phyloP scores from a whole-genome alignment of 768 basidiomycete species.

The Sarcodon sp. region DNA sequence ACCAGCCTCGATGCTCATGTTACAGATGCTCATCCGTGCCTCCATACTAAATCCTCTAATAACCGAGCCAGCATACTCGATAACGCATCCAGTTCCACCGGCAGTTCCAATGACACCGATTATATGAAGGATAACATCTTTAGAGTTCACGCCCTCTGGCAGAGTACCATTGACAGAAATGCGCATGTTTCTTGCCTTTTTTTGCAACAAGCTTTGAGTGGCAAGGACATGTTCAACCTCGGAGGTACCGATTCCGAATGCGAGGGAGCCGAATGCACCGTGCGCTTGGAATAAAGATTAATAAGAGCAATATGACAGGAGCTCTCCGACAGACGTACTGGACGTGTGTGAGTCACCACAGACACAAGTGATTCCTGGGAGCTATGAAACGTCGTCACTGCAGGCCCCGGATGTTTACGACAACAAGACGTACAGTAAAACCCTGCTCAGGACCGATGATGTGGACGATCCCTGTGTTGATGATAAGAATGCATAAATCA shows the following conservation, averaged over 20 bases:
- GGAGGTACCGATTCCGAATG: conserved; percentile 56
- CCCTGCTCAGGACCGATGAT: conserved; percentile 59
- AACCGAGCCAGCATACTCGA: conserved; percentile 48
- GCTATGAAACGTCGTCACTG: conserved; percentile 10
- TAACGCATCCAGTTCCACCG: conserved; percentile 50
- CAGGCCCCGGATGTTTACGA: background rate
- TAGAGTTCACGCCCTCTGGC: conserved; percentile 41
- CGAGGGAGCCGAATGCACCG: conserved; percentile 55
- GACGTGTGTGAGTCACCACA: conserved; percentile 60
- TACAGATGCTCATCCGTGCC: conserved; percentile 47
- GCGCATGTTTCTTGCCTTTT: conserved; percentile 55
- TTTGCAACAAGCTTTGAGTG: conserved; percentile 49
- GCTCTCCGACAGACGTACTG: conserved; percentile 21
- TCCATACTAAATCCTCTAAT: conserved; percentile 50
- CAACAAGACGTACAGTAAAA: conserved; percentile 29
- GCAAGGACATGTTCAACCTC: conserved; percentile 62
- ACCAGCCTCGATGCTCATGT: conserved; percentile 60
- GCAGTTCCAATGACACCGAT: conserved; percentile 56
- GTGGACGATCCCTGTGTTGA: conserved; percentile 33
- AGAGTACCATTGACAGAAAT: conserved; percentile 46
- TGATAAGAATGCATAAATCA: background rate
- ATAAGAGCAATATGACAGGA: background rate
- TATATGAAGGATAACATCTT: conserved; percentile 54
- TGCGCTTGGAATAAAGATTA: conserved; percentile 25
- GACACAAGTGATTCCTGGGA: conserved; percentile 35